Conservation (phyloP, 1,284 basidiomycete species). For the Microbotryum scabiosae region DNA sequence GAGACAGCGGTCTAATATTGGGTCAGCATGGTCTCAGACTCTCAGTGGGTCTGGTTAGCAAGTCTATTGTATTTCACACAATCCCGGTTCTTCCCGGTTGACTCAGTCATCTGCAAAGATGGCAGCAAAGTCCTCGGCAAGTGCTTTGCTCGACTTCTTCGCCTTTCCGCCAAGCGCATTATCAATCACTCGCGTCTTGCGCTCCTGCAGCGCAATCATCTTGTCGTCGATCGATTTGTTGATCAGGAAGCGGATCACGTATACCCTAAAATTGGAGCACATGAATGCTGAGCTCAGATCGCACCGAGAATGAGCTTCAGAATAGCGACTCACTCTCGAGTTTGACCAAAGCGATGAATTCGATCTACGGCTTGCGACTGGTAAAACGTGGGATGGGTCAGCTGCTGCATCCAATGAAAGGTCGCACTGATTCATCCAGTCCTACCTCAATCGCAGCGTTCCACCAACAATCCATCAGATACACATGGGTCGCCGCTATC, state of each 20-base stretch:
- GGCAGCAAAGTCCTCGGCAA: conserved; percentile 26
- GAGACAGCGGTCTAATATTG: no score
- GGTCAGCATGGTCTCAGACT: no score
- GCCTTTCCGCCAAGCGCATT: conserved; percentile 28
- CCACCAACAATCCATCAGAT: conserved; percentile 31
- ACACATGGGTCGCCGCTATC: conserved; percentile 26
- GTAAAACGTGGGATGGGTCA: not conserved
- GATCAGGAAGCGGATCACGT: conserved; percentile 33
- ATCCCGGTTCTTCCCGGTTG: no score
- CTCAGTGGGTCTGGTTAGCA: no score
- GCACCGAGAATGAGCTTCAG: not conserved
- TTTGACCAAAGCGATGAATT: conserved; percentile 35
- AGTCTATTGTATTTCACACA: no score
- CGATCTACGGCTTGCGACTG: conserved; percentile 35
- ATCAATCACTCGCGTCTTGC: conserved; percentile 33
- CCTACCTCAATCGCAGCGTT: conserved; percentile 5
- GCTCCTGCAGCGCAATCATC: conserved; percentile 30
- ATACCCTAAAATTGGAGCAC: conserved; percentile 11
- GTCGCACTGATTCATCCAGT: not conserved
- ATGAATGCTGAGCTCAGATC: not conserved
- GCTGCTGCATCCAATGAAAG: not conserved
- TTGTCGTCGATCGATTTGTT: conserved; percentile 33
- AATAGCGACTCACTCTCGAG: conserved; percentile 4
- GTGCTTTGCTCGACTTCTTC: conserved; percentile 17
- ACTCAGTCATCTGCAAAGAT: conserved; percentile 19